Percentiles rank a stretch among this genome's conserved stretches.
These are phyloP conservation scores for Crassisporium funariophilum DNA, from an alignment of 768 basidiomycete species.

Conservation along the genomic window DNA sequence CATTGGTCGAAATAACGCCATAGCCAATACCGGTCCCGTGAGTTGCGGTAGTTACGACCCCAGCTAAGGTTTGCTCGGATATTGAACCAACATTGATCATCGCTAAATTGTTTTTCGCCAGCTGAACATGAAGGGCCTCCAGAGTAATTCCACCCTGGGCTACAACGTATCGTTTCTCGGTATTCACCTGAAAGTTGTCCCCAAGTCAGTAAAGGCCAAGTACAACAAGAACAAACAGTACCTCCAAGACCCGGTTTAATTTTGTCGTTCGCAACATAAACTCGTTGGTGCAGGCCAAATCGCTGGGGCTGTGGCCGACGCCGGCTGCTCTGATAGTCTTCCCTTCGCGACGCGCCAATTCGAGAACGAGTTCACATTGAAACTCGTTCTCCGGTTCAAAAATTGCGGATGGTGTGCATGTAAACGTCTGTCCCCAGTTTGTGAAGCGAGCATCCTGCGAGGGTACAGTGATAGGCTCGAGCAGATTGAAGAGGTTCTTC, in stretches of 20 bases:
- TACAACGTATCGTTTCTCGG: conserved; percentile 63
- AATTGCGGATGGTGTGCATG: conserved; percentile 64
- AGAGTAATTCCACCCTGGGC: conserved; percentile 83
- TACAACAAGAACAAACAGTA: conserved; percentile 41
- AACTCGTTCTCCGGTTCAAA: conserved; percentile 74
- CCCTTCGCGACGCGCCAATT: conserved; percentile 74
- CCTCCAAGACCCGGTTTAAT: conserved; percentile 75
- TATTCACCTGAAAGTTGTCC: conserved; percentile 57
- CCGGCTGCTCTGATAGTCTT: conserved; percentile 81
- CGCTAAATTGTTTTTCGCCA: conserved; percentile 70
- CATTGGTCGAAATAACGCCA: conserved; percentile 81
- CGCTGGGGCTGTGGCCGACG: conserved; percentile 91
- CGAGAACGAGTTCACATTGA: conserved; percentile 75
- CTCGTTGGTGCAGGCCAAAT: conserved; percentile 87
- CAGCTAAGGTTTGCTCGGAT: conserved; percentile 93
- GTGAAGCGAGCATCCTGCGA: conserved; percentile 51
- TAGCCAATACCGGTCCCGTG: conserved; percentile 87
- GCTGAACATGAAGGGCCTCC: conserved; percentile 66
- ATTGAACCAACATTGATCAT: conserved; percentile 95
- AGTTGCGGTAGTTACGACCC: conserved; percentile 90
- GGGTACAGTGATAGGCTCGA: conserved; percentile 58
- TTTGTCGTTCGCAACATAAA: conserved; percentile 83
- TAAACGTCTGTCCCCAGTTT: conserved; percentile 89
- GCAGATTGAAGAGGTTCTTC: conserved; percentile 49
- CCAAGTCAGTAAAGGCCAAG: neutral